Conservation (phyloP, 768 basidiomycete genomes). For the Boletus pseudopeckii region DNA sequence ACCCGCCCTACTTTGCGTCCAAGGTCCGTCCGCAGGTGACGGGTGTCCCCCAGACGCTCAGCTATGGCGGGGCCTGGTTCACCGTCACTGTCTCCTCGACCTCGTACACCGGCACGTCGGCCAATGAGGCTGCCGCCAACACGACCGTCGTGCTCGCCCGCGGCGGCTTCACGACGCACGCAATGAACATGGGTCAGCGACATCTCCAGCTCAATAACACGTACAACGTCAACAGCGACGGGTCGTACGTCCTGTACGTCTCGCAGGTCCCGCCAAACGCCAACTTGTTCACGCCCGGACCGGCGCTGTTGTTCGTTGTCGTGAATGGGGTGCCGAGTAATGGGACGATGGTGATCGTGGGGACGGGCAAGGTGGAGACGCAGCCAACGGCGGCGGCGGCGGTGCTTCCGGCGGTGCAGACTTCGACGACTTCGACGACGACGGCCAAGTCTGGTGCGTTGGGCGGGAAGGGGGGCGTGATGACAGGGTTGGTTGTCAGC, state of each 20-base stretch:
- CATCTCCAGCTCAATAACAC: constrained; percentile 80
- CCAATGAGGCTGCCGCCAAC: constrained; percentile 69
- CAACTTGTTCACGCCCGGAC: constrained; percentile 86
- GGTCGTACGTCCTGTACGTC: constrained; percentile 75
- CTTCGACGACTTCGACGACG: background rate
- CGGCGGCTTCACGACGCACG: constrained; percentile 82
- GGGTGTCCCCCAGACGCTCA: constrained; percentile 68
- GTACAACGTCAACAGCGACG: constrained; percentile 76
- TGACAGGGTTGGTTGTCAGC: background rate
- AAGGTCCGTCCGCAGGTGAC: constrained; percentile 62
- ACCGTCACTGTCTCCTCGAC: constrained; percentile 65
- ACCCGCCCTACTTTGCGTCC: constrained; percentile 83
- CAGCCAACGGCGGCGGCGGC: constrained; percentile 53
- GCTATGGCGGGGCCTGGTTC: constrained; percentile 82
- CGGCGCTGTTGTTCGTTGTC: constrained; percentile 77
- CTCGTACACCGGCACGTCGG: constrained; percentile 58
- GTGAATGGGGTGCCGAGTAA: constrained; percentile 83
- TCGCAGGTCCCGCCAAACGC: constrained; percentile 82
- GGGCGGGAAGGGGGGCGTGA: background rate
- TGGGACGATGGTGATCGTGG: constrained; percentile 73
- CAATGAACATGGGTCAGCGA: constrained; percentile 87
- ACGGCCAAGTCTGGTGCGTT: background rate
- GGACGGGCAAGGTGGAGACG: constrained; percentile 69
- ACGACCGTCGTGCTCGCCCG: constrained; percentile 77
- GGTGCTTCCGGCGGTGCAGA: constrained; percentile 39